phyloP scores from a whole-genome alignment of 108 stramenopile species.

The Conticribra weissflogii region DNA sequence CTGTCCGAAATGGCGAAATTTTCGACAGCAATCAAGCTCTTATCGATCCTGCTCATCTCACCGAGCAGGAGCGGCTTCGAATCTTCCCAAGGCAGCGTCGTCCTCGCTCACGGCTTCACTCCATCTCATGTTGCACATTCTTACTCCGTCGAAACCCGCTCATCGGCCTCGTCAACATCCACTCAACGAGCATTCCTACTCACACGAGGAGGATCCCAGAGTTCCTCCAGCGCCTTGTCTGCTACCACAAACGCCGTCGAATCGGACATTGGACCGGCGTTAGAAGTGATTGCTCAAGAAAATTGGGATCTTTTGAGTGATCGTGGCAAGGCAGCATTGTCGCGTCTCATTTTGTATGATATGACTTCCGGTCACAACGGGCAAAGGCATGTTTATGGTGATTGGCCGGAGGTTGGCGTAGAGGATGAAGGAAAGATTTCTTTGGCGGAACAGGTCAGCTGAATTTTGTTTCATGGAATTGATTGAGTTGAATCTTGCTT shows the following conservation, averaged over 20 bases:
- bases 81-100: conserved; percentile 1
- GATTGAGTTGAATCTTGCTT: too few species aligned
- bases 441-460: conserved; percentile 79
- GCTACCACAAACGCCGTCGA: conserved; percentile 1
- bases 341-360: conserved; percentile 63
- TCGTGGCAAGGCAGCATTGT: conserved; percentile 64
- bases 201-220: conserved; percentile 17
- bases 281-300: conserved; percentile 42
- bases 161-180: not conserved
- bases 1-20: conserved; percentile 14
- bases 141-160: not conserved
- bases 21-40: conserved; percentile 5
- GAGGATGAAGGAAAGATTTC: conserved; percentile 79
- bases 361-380: conserved; percentile 20
- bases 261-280: conserved; percentile 28
- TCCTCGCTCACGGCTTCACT: conserved; percentile 12
- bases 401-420: conserved; percentile 83
- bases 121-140: not conserved
- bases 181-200: not conserved
- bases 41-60: conserved; percentile 1
- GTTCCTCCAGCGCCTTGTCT: not conserved
- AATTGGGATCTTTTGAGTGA: conserved; percentile 74
- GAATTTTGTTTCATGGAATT: too few species aligned
- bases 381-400: conserved; percentile 86
- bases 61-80: conserved; percentile 2